Conservation (phyloP, 2,329 filamentous ascomycete genomes). For the Didymella pinodella region DNA sequence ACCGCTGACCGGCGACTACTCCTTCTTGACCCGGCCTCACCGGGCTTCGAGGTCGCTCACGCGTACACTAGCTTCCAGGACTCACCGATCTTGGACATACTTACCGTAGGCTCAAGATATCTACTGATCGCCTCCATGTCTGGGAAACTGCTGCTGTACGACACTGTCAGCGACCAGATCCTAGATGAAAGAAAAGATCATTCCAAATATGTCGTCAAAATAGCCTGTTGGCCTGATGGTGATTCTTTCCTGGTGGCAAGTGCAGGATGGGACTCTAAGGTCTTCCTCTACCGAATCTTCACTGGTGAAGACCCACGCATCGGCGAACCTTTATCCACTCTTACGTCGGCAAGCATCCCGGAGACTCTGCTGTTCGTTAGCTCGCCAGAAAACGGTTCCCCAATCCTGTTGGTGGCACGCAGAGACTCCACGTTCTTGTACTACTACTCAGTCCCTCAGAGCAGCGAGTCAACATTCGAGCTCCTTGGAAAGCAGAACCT, state of each 20-base stretch:
- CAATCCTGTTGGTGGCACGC: conserved; percentile 62
- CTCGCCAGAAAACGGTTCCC: conserved; percentile 56
- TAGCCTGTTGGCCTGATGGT: conserved; percentile 52
- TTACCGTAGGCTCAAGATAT: conserved; percentile 54
- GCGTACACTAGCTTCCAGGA: conserved; percentile 56
- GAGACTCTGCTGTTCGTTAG: conserved; percentile 64
- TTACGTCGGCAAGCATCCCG: conserved; percentile 61
- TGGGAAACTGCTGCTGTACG: conserved; percentile 61
- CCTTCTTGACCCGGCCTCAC: conserved; percentile 51
- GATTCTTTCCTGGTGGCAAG: conserved; percentile 57
- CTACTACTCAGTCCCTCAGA: conserved; percentile 58
- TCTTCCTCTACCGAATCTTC: conserved; percentile 59
- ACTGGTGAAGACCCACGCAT: conserved; percentile 41
- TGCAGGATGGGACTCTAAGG: conserved; percentile 67
- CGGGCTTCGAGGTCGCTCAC: conserved; percentile 43
- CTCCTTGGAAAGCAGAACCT: conserved; percentile 67
- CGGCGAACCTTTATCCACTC: conserved; percentile 53
- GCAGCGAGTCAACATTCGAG: conserved; percentile 21
- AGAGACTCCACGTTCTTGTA: conserved; percentile 67
- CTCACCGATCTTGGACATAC: conserved; percentile 63
- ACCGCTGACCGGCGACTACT: conserved; percentile 57
- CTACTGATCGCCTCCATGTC: conserved; percentile 67
- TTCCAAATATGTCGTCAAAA: conserved; percentile 65
- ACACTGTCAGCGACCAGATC: conserved; percentile 49
- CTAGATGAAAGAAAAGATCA: conserved; percentile 64